Evolutionary conservation across 192 early-diverging fungal species (phyloP).

Genomic region (Gryganskiella cystojenkinii): DNA sequence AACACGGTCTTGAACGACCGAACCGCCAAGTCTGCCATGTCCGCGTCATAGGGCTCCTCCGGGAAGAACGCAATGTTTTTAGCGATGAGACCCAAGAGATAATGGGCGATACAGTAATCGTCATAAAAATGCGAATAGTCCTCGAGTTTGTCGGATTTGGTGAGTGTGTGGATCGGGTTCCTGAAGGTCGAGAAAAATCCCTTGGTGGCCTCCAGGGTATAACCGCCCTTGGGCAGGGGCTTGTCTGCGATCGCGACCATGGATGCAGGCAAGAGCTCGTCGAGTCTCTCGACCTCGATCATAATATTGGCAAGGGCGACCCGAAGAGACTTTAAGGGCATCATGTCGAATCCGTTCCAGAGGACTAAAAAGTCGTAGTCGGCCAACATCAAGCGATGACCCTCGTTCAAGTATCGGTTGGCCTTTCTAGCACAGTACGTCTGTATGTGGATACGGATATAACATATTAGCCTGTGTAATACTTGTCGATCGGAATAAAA

Average conservation of each 20-base stretch:
- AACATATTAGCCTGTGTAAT: background rate
- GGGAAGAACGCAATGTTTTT: slow-evolving; percentile 66
- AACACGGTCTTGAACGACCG: slow-evolving; percentile 58
- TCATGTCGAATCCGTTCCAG: slow-evolving; percentile 79
- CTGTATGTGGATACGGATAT: slow-evolving; percentile 38
- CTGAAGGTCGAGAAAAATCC: slow-evolving; percentile 44
- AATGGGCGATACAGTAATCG: slow-evolving; percentile 78
- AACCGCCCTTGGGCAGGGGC: slow-evolving; percentile 25
- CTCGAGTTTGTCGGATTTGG: slow-evolving; percentile 19
- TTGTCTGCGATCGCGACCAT: slow-evolving; percentile 35
- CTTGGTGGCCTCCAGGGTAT: slow-evolving; percentile 49
- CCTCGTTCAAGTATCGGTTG: slow-evolving; percentile 77
- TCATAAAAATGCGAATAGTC: slow-evolving; percentile 73
- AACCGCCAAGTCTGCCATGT: slow-evolving; percentile 30
- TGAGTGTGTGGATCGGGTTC: slow-evolving; percentile 27
- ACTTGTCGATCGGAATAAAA: background rate
- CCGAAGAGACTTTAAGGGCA: slow-evolving; percentile 57
- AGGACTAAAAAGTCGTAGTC: slow-evolving; percentile 82
- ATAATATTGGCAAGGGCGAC: slow-evolving; percentile 45
- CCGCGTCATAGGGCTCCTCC: slow-evolving; percentile 40
- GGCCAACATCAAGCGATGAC: slow-evolving; percentile 72
- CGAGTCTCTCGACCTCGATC: slow-evolving; percentile 24
- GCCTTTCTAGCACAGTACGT: slow-evolving; percentile 86
- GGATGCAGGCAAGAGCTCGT: slow-evolving; percentile 25
- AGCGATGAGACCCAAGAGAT: slow-evolving; percentile 72